These are phyloP conservation scores for Agaricus subrufescens DNA, from an alignment of 768 basidiomycete genomes.

Conservation along the genomic window DNA sequence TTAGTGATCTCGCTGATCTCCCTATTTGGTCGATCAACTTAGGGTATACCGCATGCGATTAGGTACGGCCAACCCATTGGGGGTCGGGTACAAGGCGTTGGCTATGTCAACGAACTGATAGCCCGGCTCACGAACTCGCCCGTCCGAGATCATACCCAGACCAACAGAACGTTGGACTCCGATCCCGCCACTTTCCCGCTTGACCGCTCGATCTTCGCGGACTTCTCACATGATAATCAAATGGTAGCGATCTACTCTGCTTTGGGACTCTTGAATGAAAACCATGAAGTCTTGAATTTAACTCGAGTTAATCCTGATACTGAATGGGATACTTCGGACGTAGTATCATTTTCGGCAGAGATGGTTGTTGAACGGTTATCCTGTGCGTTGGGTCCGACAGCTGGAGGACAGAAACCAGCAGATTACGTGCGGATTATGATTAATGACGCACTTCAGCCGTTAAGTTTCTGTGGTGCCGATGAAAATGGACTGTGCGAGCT, in stretches of 20 bases:
- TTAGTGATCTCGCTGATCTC: slow-evolving; percentile 23
- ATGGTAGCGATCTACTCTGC: slow-evolving; percentile 75
- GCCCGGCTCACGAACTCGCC: slow-evolving; percentile 66
- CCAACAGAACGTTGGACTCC: slow-evolving; percentile 67
- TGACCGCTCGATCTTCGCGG: slow-evolving; percentile 58
- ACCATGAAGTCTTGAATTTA: slow-evolving; percentile 26
- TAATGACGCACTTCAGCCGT: slow-evolving; percentile 64
- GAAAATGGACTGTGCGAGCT: slow-evolving; percentile 60
- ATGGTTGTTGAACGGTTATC: slow-evolving; percentile 70
- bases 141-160: slow-evolving; percentile 68
- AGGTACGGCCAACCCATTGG: slow-evolving; percentile 71
- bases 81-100: slow-evolving; percentile 69
- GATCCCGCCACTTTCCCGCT: slow-evolving; percentile 69
- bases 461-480: slow-evolving; percentile 54
- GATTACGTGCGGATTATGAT: slow-evolving; percentile 72
- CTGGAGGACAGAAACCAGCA: slow-evolving; percentile 7
- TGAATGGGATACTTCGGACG: slow-evolving; percentile 49
- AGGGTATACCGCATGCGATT: not conserved
- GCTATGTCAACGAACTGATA: slow-evolving; percentile 88
- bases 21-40: not conserved
- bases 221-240: slow-evolving; percentile 85
- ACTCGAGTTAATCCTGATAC: slow-evolving; percentile 25
- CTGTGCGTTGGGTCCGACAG: slow-evolving; percentile 27
- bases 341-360: slow-evolving; percentile 73
- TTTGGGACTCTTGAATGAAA: slow-evolving; percentile 48